Base-by-base conservation (phyloP, 106 monocot species). In the Dioscorea zingiberensis region DNA sequence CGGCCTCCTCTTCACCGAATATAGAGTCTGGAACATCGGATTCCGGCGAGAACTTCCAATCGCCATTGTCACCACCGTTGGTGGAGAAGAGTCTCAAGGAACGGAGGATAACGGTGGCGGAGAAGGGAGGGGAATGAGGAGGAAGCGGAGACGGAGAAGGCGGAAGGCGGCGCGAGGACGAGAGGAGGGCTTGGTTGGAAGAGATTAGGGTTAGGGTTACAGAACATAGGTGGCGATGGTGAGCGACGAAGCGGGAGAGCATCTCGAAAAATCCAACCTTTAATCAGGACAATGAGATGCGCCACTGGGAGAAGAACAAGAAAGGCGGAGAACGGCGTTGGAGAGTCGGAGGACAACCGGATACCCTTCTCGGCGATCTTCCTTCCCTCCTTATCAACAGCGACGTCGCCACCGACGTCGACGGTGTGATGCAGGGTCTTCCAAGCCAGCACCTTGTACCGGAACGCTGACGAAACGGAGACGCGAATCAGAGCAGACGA, bases 41-140 rank as follows among this genome's bases (percentile, higher is more conserved):
- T 7, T 84, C 83, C 47, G 67, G 60, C 11, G 81, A 23, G 66
- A 81, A 65, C 62, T 63, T 81, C 88, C 88, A 89, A 23, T 27
- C 62, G 48, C 61, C 80, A 54, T 29, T 70, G 13, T 26, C 66
- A 18, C 58, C 78, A 25, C 61, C 62, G 44, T 48, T 60, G 49
- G 51, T 64, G 25, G 85, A 81, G 67, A 77, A 77, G 25, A 60
- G 10, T 54, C 81, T 69, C 7, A 45, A 60, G 11, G 55, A 44
- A 25, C 26, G 45, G 61, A 64, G 25, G 48, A 59, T 17, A 4
- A 30, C 30, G 60, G 25, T n/a, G n/a, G 27, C 2, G 1, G 51
- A 18, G 51, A 51, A 18, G 14, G 23, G 44, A 69, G 32, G 21
- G 19, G 63, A 32, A 23, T 27, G 16, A 6, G 63, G 45, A 22